phyloP scores from a whole-genome alignment of 2,329 filamentous ascomycete species.

The Paecilomyces formosus region DNA sequence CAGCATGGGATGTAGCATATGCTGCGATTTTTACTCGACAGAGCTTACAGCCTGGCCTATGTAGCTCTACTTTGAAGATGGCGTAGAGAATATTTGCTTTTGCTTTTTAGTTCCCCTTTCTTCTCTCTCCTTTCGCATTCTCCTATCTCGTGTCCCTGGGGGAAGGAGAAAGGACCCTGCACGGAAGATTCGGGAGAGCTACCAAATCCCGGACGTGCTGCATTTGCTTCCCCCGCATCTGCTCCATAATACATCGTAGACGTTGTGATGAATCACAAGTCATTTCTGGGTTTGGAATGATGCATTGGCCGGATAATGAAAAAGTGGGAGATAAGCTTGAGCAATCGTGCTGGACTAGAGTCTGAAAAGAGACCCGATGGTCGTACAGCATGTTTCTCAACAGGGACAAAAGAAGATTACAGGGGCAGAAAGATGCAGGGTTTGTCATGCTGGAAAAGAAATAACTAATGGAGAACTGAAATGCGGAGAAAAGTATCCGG shows the following conservation, averaged over 20 bases:
- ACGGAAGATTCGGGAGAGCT: background rate
- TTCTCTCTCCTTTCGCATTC: background rate
- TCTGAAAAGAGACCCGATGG: background rate
- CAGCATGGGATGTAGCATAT: background rate
- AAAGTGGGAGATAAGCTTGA: background rate
- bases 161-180: background rate
- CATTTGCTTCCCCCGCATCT: background rate
- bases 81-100: background rate
- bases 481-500: background rate
- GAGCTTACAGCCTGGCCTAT: background rate
- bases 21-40: background rate
- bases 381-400: background rate
- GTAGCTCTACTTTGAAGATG: background rate
- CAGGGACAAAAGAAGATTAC: background rate
- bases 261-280: background rate
- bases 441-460: background rate
- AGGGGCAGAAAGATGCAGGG: background rate
- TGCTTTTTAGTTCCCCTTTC: background rate
- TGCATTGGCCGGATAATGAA: background rate
- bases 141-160: background rate
- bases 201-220: background rate
- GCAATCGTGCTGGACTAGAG: background rate
- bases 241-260: background rate
- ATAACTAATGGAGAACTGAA: background rate
- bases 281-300: background rate